Evolutionary conservation across 2,329 filamentous ascomycete species (phyloP), one percentile per base, ranked within the genome.

Genomic region (Epichloe baconii): DNA sequence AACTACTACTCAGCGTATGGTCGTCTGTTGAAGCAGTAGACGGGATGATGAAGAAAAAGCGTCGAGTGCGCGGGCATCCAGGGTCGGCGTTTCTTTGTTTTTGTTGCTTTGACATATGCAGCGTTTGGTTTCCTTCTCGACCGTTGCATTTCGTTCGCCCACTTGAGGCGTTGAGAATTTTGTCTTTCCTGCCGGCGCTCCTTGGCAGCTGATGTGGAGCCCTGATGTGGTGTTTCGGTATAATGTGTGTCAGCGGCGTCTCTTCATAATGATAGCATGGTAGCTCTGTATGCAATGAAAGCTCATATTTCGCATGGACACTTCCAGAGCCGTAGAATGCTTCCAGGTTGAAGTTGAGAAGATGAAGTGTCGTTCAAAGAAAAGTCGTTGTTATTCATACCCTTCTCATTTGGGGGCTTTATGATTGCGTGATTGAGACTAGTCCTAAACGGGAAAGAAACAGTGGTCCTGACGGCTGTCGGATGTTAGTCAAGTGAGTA

Each of bases 1-100:
- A 77, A 80, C 53, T 86, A 86, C 70, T 88, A 80, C 67, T 90
- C 86, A 45, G 74, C 67, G 48, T 81, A 76, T 65, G 79, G 79
- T 36, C 67, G 70, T 54, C 65, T 72, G 55, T 58, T 79, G 45
- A 66, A 71, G 56, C 61, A 71, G 58, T 65, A 64, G 53, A 34
- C 40, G 14, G 31, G 21, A n/a, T 21, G 44, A 23, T 15, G 37
- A 10, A 19, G 36, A 11, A 19, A 26, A 35, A 31, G 23, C 19
- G 36, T 44, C n/a, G 3, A 7, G 7, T 26, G 44, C 5, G 40
- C 35, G 43, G 21, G 3, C 14, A 34, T 23, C n/a, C 19, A 31
- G 42, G 21, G 11, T 41, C n/a, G 31, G 40, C 31, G 8, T 48
- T 48, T 53, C 21, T 42, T 48, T 42, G 11, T 17, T 51, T 48